Evolutionary conservation across 2,329 filamentous ascomycete species (phyloP).

Genomic region (Ophioceras dolichostomum): DNA sequence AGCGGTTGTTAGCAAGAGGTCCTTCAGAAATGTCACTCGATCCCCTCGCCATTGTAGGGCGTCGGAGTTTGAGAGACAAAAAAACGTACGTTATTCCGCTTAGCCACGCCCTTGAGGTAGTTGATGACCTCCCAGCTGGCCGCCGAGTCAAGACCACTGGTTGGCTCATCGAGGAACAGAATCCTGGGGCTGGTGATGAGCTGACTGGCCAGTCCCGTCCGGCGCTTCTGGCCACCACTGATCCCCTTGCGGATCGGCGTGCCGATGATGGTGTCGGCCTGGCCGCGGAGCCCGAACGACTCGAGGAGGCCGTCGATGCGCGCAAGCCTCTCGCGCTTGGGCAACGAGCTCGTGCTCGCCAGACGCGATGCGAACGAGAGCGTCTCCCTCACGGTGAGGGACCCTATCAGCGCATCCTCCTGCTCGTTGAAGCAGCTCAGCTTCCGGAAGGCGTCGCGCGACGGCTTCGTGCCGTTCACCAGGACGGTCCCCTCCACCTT

Average conservation of each 20-base stretch:
- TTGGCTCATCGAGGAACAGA: slow-evolving; percentile 75
- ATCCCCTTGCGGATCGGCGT: slow-evolving; percentile 76
- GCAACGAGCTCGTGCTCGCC: slow-evolving; percentile 38
- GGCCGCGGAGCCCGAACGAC: slow-evolving; percentile 60
- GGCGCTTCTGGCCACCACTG: slow-evolving; percentile 73
- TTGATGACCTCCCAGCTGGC: slow-evolving; percentile 66
- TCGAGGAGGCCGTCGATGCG: slow-evolving; percentile 55
- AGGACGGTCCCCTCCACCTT: slow-evolving; percentile 41
- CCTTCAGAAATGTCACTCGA: background rate
- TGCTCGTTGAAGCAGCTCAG: slow-evolving; percentile 76
- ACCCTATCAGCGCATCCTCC: slow-evolving; percentile 73
- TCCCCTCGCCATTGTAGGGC: background rate
- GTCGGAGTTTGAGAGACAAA: background rate
- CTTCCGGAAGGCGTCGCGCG: slow-evolving; percentile 43
- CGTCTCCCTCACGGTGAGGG: slow-evolving; percentile 69
- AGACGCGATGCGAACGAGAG: slow-evolving; percentile 66
- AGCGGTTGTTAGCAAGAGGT: background rate
- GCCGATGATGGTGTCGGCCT: slow-evolving; percentile 62
- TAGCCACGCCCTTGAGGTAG: slow-evolving; percentile 56
- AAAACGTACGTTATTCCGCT: slow-evolving; percentile 46
- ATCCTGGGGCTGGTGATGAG: slow-evolving; percentile 72
- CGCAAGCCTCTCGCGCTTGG: slow-evolving; percentile 41
- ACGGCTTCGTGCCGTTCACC: slow-evolving; percentile 49
- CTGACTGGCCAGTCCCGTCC: slow-evolving; percentile 68
- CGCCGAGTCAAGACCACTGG: slow-evolving; percentile 69